Percentiles rank a stretch among this genome's conserved stretches.
Evolutionary conservation across 352 stramenopile species (phyloP).

Genomic region (Phytophthora hibernalis): DNA sequence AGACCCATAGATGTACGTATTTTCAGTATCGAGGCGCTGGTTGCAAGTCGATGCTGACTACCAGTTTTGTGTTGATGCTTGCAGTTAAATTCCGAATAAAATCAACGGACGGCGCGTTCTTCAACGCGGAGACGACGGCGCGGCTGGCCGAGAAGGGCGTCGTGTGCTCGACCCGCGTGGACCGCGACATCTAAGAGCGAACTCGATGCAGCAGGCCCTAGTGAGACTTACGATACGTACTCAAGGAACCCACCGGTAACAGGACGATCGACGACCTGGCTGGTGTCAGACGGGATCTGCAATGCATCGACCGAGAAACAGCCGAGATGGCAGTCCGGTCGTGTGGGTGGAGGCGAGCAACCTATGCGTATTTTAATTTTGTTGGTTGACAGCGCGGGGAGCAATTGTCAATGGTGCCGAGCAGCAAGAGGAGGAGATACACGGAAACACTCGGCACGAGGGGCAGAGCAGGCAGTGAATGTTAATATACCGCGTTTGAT

Average conservation of each 20-base stretch:
- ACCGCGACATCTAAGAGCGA: slow-evolving; percentile 54
- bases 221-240: slow-evolving; percentile 12
- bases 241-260: slow-evolving; percentile 9
- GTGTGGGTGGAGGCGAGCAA: slow-evolving; percentile 18
- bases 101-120: slow-evolving; percentile 77
- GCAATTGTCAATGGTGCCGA: slow-evolving; percentile 14
- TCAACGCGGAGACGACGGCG: slow-evolving; percentile 74
- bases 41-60: slow-evolving; percentile 1
- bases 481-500: slow-evolving; percentile 44
- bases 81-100: slow-evolving; percentile 88
- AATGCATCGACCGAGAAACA: slow-evolving; percentile 19
- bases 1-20: slow-evolving; percentile 74
- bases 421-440: slow-evolving; percentile 5
- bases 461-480: slow-evolving; percentile 24
- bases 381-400: slow-evolving; percentile 30
- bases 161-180: slow-evolving; percentile 82
- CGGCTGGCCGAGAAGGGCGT: slow-evolving; percentile 77
- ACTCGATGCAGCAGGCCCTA: slow-evolving; percentile 15
- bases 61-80: slow-evolving; percentile 13
- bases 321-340: not conserved
- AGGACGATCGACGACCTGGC: slow-evolving; percentile 11
- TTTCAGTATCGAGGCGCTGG: slow-evolving; percentile 8
- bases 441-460: slow-evolving; percentile 19
- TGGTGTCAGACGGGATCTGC: slow-evolving; percentile 18
- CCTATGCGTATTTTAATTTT: slow-evolving; percentile 42